Conservation (phyloP, 352 stramenopile species). For the Pythium brassicae region DNA sequence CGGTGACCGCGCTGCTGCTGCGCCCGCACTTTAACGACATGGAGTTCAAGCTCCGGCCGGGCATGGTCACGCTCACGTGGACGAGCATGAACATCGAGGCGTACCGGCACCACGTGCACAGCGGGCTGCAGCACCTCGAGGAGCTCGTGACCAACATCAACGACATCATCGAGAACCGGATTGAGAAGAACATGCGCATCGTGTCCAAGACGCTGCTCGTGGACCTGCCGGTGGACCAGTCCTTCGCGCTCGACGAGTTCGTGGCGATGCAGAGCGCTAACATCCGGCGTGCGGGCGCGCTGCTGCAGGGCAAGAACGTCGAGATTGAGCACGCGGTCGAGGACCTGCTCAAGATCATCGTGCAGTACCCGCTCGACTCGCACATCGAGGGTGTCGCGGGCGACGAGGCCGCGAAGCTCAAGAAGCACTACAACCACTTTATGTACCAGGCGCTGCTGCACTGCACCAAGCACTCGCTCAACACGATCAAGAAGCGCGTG, state of each 20-base stretch:
- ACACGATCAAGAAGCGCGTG: slow-evolving; percentile 98
- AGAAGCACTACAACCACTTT: slow-evolving; percentile 99
- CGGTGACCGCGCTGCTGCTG: slow-evolving; percentile 94
- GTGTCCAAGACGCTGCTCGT: slow-evolving; percentile 97
- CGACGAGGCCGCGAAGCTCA: slow-evolving; percentile 95
- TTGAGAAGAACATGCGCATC: slow-evolving; percentile 99
- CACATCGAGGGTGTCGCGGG: slow-evolving; percentile 92
- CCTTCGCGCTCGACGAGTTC: slow-evolving; percentile 98
- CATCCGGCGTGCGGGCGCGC: slow-evolving; percentile 85
- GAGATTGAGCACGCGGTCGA: slow-evolving; percentile 98
- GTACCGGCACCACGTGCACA: slow-evolving; percentile 93
- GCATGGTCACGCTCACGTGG: slow-evolving; percentile 99
- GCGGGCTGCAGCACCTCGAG: slow-evolving; percentile 93
- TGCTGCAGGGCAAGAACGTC: slow-evolving; percentile 97
- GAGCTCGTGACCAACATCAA: slow-evolving; percentile 98
- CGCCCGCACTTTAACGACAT: slow-evolving; percentile 98
- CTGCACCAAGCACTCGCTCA: slow-evolving; percentile 98
- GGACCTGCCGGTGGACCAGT: slow-evolving; percentile 94
- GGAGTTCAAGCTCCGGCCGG: slow-evolving; percentile 97
- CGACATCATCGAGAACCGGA: slow-evolving; percentile 98
- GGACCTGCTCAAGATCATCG: slow-evolving; percentile 96
- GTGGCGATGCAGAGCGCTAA: slow-evolving; percentile 96
- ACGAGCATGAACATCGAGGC: slow-evolving; percentile 99
- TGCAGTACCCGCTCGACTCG: slow-evolving; percentile 93
- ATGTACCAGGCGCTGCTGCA: slow-evolving; percentile 98